A percentile compares a stretch with the other conserved stretches of the same genome.
Evolutionary conservation across 768 basidiomycete species (phyloP).

Genomic region (Hypholoma sublateritium): DNA sequence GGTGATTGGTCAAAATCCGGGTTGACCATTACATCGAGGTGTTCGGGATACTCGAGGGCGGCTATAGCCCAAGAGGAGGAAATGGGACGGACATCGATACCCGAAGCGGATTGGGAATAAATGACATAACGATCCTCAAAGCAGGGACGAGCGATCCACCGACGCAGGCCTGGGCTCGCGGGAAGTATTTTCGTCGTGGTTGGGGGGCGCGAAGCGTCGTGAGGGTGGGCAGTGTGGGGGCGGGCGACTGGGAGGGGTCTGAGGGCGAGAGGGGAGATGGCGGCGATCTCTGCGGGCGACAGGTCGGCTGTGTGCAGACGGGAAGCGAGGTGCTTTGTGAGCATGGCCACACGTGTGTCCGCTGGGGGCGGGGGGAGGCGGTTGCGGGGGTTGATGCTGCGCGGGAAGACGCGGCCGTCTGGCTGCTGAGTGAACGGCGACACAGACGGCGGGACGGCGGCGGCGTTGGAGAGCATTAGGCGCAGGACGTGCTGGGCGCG

Average conservation of each 20-base stretch:
- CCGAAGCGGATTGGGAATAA: constrained; percentile 43
- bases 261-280: constrained; percentile 44
- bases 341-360: constrained; percentile 44
- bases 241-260: constrained; percentile 25
- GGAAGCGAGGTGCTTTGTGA: constrained; percentile 50
- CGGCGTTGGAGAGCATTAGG: constrained; percentile 45
- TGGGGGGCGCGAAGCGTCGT: constrained; percentile 28
- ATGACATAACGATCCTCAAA: constrained; percentile 71
- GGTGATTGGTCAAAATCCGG: constrained; percentile 33
- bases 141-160: constrained; percentile 73
- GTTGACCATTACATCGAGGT: constrained; percentile 64
- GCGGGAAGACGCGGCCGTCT: constrained; percentile 27
- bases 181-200: constrained; percentile 29
- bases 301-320: constrained; percentile 38
- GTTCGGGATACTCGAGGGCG: constrained; percentile 68
- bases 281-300: constrained; percentile 38
- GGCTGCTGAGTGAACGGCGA: constrained; percentile 44
- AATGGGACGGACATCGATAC: constrained; percentile 39
- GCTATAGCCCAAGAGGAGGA: constrained; percentile 57
- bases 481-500: constrained; percentile 37
- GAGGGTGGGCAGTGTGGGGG: constrained; percentile 23
- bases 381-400: constrained; percentile 41
- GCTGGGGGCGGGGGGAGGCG: constrained; percentile 31
- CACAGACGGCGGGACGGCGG: constrained; percentile 37
- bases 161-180: constrained; percentile 57